phyloP scores from a whole-genome alignment of 768 basidiomycete genomes.

The Pisolithus sp. region DNA sequence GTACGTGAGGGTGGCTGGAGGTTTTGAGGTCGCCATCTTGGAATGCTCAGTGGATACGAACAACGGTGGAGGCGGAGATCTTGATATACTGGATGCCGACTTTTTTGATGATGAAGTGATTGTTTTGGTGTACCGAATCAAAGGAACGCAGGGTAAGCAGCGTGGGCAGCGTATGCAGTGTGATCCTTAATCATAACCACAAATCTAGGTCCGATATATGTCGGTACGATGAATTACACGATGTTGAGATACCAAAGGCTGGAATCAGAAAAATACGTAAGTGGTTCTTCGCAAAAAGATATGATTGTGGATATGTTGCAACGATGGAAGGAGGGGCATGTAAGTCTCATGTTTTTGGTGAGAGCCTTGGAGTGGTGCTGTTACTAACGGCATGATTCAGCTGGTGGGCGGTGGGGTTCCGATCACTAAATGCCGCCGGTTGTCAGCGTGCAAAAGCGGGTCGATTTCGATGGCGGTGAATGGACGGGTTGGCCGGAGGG shows the following conservation, averaged over 20 bases:
- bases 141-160: slow-evolving; percentile 42
- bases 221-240: slow-evolving; percentile 59
- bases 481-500: slow-evolving; percentile 65
- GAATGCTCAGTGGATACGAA: slow-evolving; percentile 38
- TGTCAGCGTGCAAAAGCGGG: slow-evolving; percentile 48
- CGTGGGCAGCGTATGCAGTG: slow-evolving; percentile 13
- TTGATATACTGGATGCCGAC: slow-evolving; percentile 59
- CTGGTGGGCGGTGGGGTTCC: slow-evolving; percentile 40
- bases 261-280: slow-evolving; percentile 45
- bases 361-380: slow-evolving; percentile 25
- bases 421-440: slow-evolving; percentile 51
- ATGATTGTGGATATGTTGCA: slow-evolving; percentile 53
- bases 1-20: slow-evolving; percentile 32
- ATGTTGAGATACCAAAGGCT: slow-evolving; percentile 55
- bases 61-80: slow-evolving; percentile 28
- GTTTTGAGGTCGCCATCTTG: slow-evolving; percentile 42
- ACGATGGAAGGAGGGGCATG: slow-evolving; percentile 58
- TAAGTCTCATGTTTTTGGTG: slow-evolving; percentile 39
- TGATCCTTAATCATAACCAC: slow-evolving; percentile 28
- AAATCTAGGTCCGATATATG: slow-evolving; percentile 43
- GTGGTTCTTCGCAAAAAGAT: slow-evolving; percentile 52
- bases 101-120: slow-evolving; percentile 76
- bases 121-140: slow-evolving; percentile 56
- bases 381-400: slow-evolving; percentile 36
- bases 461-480: slow-evolving; percentile 62